These are phyloP conservation scores for Pseudocercospora eumusae DNA, from an alignment of 2,329 filamentous ascomycete genomes.

Conservation along the genomic window DNA sequence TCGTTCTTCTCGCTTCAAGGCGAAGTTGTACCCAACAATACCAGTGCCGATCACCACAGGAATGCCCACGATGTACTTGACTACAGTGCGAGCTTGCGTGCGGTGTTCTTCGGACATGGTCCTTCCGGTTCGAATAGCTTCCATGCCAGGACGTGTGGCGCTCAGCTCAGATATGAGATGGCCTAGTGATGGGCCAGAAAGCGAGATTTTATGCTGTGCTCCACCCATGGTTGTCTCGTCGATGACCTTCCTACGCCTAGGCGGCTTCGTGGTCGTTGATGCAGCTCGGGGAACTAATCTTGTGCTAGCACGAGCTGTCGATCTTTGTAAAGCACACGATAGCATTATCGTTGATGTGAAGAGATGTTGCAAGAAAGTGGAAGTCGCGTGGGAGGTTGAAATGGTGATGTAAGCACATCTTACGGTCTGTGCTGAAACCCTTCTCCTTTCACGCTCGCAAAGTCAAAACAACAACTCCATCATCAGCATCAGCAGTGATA, in stretches of 20 bases:
- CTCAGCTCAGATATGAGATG: constrained; percentile 36
- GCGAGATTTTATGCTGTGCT: constrained; percentile 35
- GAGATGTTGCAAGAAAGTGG: neutral
- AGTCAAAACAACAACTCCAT: neutral
- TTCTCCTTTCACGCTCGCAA: neutral
- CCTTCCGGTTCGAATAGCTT: constrained; percentile 29
- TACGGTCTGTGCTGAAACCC: neutral
- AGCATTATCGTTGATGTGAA: neutral
- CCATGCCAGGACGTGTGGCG: constrained; percentile 36
- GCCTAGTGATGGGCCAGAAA: constrained; percentile 34
- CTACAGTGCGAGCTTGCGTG: constrained; percentile 11
- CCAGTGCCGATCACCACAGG: constrained; percentile 12
- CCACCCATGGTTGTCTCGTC: constrained; percentile 27
- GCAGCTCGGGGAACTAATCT: neutral
- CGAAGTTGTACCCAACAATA: constrained; percentile 14
- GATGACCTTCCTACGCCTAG: constrained; percentile 6
- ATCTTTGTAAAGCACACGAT: neutral
- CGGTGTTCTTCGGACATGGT: constrained; percentile 35
- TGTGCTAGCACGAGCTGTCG: neutral
- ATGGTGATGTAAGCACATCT: constrained; percentile 4
- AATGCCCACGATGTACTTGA: constrained; percentile 17
- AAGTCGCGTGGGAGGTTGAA: neutral
- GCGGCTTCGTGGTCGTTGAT: constrained; percentile 13
- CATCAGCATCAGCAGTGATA: neutral
- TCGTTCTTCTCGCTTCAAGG: neutral